Evolutionary conservation across 2,329 filamentous ascomycete genomes (phyloP).

Genomic region (Incumbomyces lentus): DNA sequence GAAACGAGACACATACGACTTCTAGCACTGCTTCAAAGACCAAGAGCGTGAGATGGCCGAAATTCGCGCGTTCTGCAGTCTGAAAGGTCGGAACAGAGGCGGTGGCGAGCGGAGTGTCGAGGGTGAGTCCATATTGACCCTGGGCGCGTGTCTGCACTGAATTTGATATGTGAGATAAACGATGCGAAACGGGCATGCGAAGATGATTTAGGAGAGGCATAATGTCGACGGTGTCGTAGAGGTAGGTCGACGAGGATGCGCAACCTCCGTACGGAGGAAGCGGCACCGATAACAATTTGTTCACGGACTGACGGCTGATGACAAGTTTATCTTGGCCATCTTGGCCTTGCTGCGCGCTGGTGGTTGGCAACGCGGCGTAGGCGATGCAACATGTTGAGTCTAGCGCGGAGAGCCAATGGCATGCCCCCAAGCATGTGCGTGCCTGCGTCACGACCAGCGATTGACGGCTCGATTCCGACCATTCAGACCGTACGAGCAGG

Average conservation of each 20-base stretch:
- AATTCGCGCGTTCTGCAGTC: constrained; percentile 31
- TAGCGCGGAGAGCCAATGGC: too few relatives aligned
- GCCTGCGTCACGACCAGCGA: too few relatives aligned
- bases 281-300: too few relatives aligned
- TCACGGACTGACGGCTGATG: too few relatives aligned
- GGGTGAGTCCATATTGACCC: constrained; percentile 9
- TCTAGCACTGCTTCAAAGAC: constrained; percentile 93
- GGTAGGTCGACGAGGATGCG: not conserved
- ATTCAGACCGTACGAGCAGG: too few relatives aligned
- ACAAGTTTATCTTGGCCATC: too few relatives aligned
- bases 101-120: constrained; percentile 19
- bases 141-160: constrained; percentile 11
- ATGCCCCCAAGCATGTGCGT: too few relatives aligned
- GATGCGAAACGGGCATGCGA: constrained; percentile 15
- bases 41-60: constrained; percentile 58
- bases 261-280: not conserved
- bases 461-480: too few relatives aligned
- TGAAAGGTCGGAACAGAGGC: constrained; percentile 12
- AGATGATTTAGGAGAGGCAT: constrained; percentile 19
- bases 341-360: too few relatives aligned
- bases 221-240: not conserved
- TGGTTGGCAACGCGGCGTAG: too few relatives aligned
- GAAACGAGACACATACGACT: constrained; percentile 87
- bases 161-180: constrained; percentile 11
- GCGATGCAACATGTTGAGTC: too few relatives aligned